These are phyloP conservation scores for Orbilia quercus DNA, from an alignment of 2,329 filamentous ascomycete species.

Conservation along the genomic window DNA sequence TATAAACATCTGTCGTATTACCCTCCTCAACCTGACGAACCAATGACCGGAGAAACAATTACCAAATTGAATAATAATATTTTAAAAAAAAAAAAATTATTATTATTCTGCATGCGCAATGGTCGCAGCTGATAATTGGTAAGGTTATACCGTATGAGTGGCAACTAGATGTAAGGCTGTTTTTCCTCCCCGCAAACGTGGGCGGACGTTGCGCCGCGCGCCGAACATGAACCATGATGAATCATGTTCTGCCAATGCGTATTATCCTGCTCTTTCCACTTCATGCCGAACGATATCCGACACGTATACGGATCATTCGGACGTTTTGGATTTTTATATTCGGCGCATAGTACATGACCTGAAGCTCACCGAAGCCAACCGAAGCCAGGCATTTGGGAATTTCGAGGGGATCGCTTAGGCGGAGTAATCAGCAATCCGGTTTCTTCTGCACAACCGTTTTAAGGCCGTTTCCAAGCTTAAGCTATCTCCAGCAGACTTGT, in stretches of 20 bases:
- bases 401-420: conserved; percentile 44
- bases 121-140: too few species aligned
- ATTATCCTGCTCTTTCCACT: not conserved
- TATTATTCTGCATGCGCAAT: too few species aligned
- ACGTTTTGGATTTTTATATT: not conserved
- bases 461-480: conserved; percentile 10
- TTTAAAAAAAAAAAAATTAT: too few species aligned
- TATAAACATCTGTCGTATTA: conserved; percentile 9
- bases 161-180: too few species aligned
- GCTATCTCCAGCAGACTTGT: too few species aligned
- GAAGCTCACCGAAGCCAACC: conserved; percentile 23
- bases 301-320: not conserved
- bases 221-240: too few species aligned
- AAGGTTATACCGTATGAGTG: too few species aligned
- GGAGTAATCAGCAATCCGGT: conserved; percentile 30
- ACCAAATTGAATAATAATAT: too few species aligned
- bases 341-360: conserved; percentile 18
- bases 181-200: too few species aligned
- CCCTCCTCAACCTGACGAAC: not conserved
- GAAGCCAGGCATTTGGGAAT: too few species aligned
- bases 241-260: not conserved
- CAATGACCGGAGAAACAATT: not conserved
- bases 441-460: conserved; percentile 13
- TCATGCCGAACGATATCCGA: conserved; percentile 4
- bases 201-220: too few species aligned